Conservation (phyloP, 805 yeast species). For the Myxozyma neglecta region DNA sequence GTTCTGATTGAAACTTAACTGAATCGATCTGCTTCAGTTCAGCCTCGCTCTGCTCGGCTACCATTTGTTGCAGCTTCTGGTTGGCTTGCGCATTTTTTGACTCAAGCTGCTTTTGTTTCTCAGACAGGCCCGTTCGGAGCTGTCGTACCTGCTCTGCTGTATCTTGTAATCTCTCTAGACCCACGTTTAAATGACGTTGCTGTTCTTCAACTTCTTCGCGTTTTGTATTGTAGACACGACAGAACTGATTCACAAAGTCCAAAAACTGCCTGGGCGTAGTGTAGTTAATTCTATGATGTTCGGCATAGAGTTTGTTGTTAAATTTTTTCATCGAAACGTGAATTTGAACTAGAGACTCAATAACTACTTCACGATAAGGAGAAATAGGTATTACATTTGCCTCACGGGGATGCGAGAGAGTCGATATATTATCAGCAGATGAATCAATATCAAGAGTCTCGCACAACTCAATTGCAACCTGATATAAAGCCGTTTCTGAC, state of each 20-base stretch:
- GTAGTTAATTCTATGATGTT: slow-evolving; percentile 14
- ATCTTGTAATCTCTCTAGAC: slow-evolving; percentile 72
- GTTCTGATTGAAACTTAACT: slow-evolving; percentile 65
- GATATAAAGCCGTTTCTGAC: slow-evolving; percentile 52
- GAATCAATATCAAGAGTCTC: slow-evolving; percentile 51
- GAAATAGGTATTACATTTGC: not conserved
- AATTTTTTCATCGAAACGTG: slow-evolving; percentile 43
- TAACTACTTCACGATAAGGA: slow-evolving; percentile 49
- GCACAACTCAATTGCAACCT: slow-evolving; percentile 51
- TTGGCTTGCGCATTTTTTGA: slow-evolving; percentile 68
- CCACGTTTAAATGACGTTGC: slow-evolving; percentile 70
- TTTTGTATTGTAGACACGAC: slow-evolving; percentile 45
- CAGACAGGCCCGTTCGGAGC: slow-evolving; percentile 54
- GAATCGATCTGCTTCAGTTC: slow-evolving; percentile 89
- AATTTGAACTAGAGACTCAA: slow-evolving; percentile 49
- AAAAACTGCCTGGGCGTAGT: slow-evolving; percentile 59
- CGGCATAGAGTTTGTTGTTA: slow-evolving; percentile 1
- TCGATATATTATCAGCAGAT: too few relatives aligned
- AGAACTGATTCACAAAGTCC: slow-evolving; percentile 46
- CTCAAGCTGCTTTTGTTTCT: slow-evolving; percentile 52
- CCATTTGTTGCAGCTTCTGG: slow-evolving; percentile 68
- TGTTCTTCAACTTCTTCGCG: slow-evolving; percentile 56
- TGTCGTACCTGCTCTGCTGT: slow-evolving; percentile 71
- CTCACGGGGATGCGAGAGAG: too few relatives aligned
- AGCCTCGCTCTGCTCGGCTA: slow-evolving; percentile 84